phyloP scores from a whole-genome alignment of 805 yeast species.

The Lipomyces starkeyi region DNA sequence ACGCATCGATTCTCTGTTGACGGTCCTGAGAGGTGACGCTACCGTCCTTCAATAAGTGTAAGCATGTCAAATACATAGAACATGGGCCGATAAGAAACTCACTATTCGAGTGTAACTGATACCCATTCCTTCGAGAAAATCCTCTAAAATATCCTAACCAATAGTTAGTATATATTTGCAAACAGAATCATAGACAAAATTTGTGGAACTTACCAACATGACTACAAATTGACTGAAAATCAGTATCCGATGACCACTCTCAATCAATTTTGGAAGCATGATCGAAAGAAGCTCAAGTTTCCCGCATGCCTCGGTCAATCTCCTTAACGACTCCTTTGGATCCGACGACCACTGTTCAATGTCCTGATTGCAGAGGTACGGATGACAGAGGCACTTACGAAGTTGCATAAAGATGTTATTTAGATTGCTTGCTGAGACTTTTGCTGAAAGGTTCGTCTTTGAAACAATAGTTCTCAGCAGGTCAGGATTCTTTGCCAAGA shows the following conservation, averaged over 20 bases:
- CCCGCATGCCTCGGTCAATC: constrained; percentile 78
- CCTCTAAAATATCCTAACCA: constrained; percentile 66
- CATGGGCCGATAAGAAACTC: background rate
- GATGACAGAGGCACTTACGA: constrained; percentile 86
- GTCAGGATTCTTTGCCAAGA: constrained; percentile 68
- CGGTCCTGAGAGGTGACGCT: constrained; percentile 66
- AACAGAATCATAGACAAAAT: background rate
- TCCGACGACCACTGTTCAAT: constrained; percentile 66
- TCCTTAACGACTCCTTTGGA: constrained; percentile 65
- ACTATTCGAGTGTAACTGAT: constrained; percentile 22
- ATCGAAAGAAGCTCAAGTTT: constrained; percentile 78
- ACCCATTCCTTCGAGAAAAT: constrained; percentile 67
- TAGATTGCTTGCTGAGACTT: constrained; percentile 57
- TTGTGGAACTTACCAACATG: constrained; percentile 52
- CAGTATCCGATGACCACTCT: constrained; percentile 65
- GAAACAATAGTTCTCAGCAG: constrained; percentile 59
- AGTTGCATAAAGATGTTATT: constrained; percentile 80
- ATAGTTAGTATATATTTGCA: constrained; percentile 60
- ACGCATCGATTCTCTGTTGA: constrained; percentile 63
- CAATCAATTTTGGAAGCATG: constrained; percentile 48
- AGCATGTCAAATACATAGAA: background rate
- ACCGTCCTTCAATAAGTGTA: constrained; percentile 62
- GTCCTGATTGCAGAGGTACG: constrained; percentile 81
- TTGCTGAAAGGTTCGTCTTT: constrained; percentile 48
- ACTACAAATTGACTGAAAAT: constrained; percentile 85